Base-by-base conservation (phyloP, 345 rosid species). In the Cardamine occulta region DNA sequence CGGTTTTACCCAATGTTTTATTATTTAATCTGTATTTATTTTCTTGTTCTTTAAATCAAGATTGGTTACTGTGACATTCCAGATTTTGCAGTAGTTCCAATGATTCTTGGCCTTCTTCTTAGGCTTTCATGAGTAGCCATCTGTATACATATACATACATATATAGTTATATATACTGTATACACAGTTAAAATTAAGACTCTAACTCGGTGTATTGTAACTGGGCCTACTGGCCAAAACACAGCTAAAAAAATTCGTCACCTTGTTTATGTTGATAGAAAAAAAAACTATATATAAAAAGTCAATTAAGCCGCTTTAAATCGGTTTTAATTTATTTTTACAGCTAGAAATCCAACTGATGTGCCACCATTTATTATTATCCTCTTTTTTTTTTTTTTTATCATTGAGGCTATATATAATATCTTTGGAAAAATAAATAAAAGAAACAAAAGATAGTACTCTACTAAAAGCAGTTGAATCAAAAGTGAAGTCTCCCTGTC, bases 1-100 rank as follows among this genome's bases (percentile, higher is more conserved):
- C n/a, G 18, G 49, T 28, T 58, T 49, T 40, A 75, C 26, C 37
- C 14, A 26, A 56, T 45, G 15, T 10, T n/a, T n/a, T n/a, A n/a
- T 2, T 6, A 18, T n/a, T 28, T 59, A 40, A 7, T 15, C 54
- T 54, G 24, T 62, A 42, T 63, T 21, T 77, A 53, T 56, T 57
- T 69, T 23, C 32, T 52, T 21, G 56, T 34, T 26, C 56, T 19
- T 34, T 48, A 28, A 71, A 37, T 65, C 72, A 49, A 72, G 73
- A 47, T 65, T 72, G 72, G 56, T 52, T 23, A 66, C 64, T 72
- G 78, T 78, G 60, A 53, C 74, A 66, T 66, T 78, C 70, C 70
- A 67, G 63, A 72, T 78, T 77, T 72, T 78, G 63, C 73, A 66
- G 74, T 66, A 66, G 69, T 72, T 78, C 81, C 68, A 78, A 66